Percentiles rank a stretch among this genome's conserved stretches.
Conservation (phyloP, 345 rosid species). For the Bruguiera sexangula region DNA sequence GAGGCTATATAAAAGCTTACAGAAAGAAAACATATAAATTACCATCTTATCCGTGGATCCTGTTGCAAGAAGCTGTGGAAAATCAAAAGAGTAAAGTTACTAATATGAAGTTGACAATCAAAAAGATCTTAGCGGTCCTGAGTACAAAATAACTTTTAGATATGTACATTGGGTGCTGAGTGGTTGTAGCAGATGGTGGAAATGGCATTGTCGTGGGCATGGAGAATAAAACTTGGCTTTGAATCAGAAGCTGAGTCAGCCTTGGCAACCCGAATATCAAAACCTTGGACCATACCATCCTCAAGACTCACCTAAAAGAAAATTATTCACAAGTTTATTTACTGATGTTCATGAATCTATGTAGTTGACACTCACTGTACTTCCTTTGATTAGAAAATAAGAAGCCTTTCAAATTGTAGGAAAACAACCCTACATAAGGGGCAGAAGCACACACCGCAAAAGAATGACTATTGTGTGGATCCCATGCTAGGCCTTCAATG, state of each 20-base stretch:
- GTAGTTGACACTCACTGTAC: background rate
- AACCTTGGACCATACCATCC: conserved; percentile 88
- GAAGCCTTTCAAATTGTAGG: background rate
- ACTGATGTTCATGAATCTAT: background rate
- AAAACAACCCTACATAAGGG: conserved; percentile 2
- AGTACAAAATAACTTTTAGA: background rate
- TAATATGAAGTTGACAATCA: background rate
- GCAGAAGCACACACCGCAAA: conserved; percentile 63
- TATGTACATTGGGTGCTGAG: conserved; percentile 38
- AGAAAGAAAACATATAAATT: background rate
- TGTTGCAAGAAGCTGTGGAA: conserved; percentile 44
- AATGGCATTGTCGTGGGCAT: conserved; percentile 88
- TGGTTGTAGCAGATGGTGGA: conserved; percentile 59
- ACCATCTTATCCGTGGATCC: conserved; percentile 47
- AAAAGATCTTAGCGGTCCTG: background rate
- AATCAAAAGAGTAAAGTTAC: background rate
- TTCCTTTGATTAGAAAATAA: background rate
- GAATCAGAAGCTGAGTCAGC: conserved; percentile 47
- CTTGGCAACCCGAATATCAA: conserved; percentile 42
- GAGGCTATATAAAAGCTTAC: background rate
- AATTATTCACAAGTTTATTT: background rate
- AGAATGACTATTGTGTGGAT: conserved; percentile 74
- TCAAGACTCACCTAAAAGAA: conserved; percentile 69
- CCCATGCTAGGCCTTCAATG: conserved; percentile 90
- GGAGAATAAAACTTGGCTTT: conserved; percentile 66